Evolutionary conservation across 805 yeast species (phyloP), one percentile per base, ranked within the genome.

Genomic region (Wickerhamomyces chambardii): DNA sequence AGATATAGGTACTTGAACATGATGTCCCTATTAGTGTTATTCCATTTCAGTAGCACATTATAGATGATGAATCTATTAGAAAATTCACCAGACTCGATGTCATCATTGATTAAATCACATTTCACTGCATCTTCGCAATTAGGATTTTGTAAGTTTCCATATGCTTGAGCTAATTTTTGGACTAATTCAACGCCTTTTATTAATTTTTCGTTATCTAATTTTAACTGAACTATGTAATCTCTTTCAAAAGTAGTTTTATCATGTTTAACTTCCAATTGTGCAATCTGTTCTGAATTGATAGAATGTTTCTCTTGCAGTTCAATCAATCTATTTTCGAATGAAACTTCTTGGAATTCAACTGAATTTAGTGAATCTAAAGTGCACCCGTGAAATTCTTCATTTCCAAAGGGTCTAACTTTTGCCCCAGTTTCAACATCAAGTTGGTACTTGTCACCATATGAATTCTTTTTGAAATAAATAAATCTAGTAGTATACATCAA

Each of bases 11-110:
- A 84, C 30, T 75, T 69, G 51, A 73, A 69, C 31, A 85, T 59
- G 11, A 73, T 60, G 47, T 86, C 75, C 37, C 96, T 63, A 9
- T 78, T 68, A 4, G 61, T 51, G 40, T 82, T 78, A 54, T 83
- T 80, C 95, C 96, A 87, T 45, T 77, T 82, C 45, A 87, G 51
- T 46, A 78, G 73, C 54, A 85, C 66, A 37, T 80, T 75, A 45
- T 86, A 87, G 17, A 85, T 59, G 39, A 78, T 72, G 54, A 81
- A 85, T 33, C 86, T 62, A 51, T 89, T 87, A 39, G 40, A 39
- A 36, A 52, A 52, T 1, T 45, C 32, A 4, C 47, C 30, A 5
- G 34, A 42, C 17, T 43, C 51, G 16, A 36, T 41, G 10, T 37
- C 31, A 21, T 45, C 40, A 29, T 37, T 34, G 17, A 44, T 33